Conservation (phyloP, 2,329 filamentous ascomycete genomes). For the Lithohypha guttulata region DNA sequence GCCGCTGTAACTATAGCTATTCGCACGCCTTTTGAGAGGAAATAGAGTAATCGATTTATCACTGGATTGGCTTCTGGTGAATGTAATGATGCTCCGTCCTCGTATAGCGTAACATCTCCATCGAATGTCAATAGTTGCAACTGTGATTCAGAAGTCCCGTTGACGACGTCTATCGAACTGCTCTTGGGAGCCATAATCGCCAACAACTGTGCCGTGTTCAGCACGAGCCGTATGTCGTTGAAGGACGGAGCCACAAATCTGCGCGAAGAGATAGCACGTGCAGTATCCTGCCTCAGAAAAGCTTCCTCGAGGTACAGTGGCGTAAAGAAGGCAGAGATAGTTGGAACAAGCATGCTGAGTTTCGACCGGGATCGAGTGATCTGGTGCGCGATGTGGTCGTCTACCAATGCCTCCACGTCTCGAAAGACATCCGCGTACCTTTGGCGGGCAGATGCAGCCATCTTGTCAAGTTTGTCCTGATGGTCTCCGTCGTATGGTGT, state of each 20-base stretch:
- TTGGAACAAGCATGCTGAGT: constrained; percentile 80
- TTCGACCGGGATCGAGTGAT: constrained; percentile 56
- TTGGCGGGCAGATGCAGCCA: constrained; percentile 69
- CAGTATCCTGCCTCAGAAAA: constrained; percentile 79
- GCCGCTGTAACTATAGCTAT: constrained; percentile 95
- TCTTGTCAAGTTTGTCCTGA: constrained; percentile 44
- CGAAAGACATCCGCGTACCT: constrained; percentile 92
- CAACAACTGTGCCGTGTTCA: constrained; percentile 93
- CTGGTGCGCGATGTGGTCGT: constrained; percentile 56
- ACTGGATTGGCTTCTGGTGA: constrained; percentile 60
- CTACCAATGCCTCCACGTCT: constrained; percentile 83
- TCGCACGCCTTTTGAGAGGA: constrained; percentile 67
- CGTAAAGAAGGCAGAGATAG: constrained; percentile 89
- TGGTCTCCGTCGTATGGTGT: constrained; percentile 57
- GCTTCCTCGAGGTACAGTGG: constrained; percentile 75
- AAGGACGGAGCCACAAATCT: constrained; percentile 94
- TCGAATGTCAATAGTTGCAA: constrained; percentile 90
- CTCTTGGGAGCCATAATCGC: constrained; percentile 54
- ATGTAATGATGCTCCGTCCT: constrained; percentile 66
- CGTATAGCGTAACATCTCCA: constrained; percentile 92
- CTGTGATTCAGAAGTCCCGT: constrained; percentile 41
- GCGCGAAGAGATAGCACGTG: constrained; percentile 76
- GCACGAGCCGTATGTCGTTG: constrained; percentile 84
- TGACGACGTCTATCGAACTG: constrained; percentile 2
- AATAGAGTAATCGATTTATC: constrained; percentile 55